phyloP scores from a whole-genome alignment of 495 filamentous ascomycete genomes.

The Aspergillus carlsbadensis region DNA sequence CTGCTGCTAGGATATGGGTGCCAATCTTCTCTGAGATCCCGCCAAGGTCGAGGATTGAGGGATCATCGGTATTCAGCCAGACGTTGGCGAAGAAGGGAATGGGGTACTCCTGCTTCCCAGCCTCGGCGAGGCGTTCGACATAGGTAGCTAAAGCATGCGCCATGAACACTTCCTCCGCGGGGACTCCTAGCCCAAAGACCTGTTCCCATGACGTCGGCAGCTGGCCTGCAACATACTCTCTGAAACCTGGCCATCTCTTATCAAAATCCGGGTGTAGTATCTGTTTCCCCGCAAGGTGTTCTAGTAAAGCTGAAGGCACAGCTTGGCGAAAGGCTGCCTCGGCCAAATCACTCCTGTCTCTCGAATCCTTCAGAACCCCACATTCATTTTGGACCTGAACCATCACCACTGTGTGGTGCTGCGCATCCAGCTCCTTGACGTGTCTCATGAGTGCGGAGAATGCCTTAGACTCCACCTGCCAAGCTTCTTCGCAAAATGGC shows the following conservation, averaged over 20 bases:
- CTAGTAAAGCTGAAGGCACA: slow-evolving; percentile 36
- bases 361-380: slow-evolving; percentile 45
- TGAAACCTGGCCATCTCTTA: too few species aligned
- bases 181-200: slow-evolving; percentile 37
- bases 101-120: slow-evolving; percentile 40
- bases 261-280: background rate
- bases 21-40: too few species aligned
- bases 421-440: slow-evolving; percentile 37
- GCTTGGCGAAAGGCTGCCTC: slow-evolving; percentile 30
- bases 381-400: slow-evolving; percentile 53
- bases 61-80: slow-evolving; percentile 39
- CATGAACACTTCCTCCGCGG: slow-evolving; percentile 53
- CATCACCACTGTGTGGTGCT: slow-evolving; percentile 47
- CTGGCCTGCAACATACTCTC: background rate
- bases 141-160: slow-evolving; percentile 46
- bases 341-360: slow-evolving; percentile 38
- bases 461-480: slow-evolving; percentile 34
- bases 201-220: slow-evolving; percentile 28
- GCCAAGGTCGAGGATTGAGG: slow-evolving; percentile 25
- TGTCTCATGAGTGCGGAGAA: slow-evolving; percentile 39
- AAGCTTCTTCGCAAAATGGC: slow-evolving; percentile 36
- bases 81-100: slow-evolving; percentile 51
- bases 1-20: slow-evolving; percentile 39
- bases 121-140: slow-evolving; percentile 38
- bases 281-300: slow-evolving; percentile 17